Evolutionary conservation across 106 monocot species (phyloP), one percentile per base, ranked within the genome.

Genomic region (Phalaenopsis aphrodite): DNA sequence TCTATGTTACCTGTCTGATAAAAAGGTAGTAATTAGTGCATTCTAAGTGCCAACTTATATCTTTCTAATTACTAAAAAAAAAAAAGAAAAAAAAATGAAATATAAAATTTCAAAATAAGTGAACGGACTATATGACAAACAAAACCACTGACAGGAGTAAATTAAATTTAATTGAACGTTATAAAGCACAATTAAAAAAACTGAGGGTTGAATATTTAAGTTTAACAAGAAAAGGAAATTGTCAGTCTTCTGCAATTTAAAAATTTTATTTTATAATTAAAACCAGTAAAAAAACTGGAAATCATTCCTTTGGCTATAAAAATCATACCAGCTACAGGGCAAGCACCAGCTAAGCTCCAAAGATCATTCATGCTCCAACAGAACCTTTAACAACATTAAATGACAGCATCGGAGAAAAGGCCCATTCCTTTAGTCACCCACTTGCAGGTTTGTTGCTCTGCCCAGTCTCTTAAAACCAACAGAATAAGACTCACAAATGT

Each of bases 331-430:
- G 79, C n/a, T 76, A 68, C 76, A 56, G 61, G 78, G 83, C 80
- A 83, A 81, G 64, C 57, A 72, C 80, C 69, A 66, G 74, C 78
- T 42, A 87, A n/a, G 80, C 77, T 83, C 80, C 81, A 83, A 87
- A 83, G 83, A 80, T 56, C 65, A 71, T 84, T 78, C 86, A 83
- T 81, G 73, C 71, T 83, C 79, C 43, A 78, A 73, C 23, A 78
- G 46, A 56, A 69, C 36, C 69, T 57, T 56, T 61, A 58, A 78
- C 61, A 42, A 43, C 66, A 78, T 66, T 75, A 47, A 79, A 85
- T 56, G 76, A 72, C 72, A 84, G 83, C 74, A 87, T 79, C 79
- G 65, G 83, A 80, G 55, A 43, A 24, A 14, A 58, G 52, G 57
- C 41, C 58, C 83, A 47, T 81, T 81, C 64, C 80, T 78, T 72